Conservation (phyloP, 2,329 filamentous ascomycete genomes). For the Trichoderma sp. region DNA sequence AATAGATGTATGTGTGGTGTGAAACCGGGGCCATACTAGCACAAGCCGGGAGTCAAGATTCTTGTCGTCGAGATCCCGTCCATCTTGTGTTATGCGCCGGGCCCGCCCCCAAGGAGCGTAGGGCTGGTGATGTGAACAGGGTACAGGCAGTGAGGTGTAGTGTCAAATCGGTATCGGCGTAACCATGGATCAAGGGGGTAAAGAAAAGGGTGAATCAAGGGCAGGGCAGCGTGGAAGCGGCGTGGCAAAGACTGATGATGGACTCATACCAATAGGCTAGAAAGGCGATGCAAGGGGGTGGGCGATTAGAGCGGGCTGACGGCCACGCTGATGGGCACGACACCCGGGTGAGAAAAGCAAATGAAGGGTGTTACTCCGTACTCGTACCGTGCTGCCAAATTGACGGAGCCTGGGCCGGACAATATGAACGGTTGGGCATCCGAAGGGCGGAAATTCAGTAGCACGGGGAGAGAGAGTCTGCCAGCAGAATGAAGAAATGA, state of each 20-base stretch:
- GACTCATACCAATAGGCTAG: conserved; percentile 10
- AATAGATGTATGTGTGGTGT: not conserved
- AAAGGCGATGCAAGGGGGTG: conserved; percentile 13
- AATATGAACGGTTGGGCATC: not conserved
- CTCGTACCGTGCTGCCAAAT: not conserved
- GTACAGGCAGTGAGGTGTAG: not conserved
- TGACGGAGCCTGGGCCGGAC: not conserved
- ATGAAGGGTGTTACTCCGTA: conserved; percentile 2
- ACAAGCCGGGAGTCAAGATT: conserved; percentile 10
- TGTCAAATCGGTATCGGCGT: not conserved
- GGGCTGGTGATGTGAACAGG: conserved; percentile 6
- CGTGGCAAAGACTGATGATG: not conserved
- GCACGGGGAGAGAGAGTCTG: not conserved
- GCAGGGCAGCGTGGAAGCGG: not conserved
- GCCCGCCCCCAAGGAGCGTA: not conserved
- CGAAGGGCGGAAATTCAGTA: not conserved
- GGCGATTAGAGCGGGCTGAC: conserved; percentile 17
- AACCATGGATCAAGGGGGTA: not conserved
- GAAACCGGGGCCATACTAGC: conserved; percentile 12
- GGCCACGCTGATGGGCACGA: conserved; percentile 13
- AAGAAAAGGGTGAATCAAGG: not conserved
- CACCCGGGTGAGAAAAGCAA: not conserved
- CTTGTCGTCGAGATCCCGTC: not conserved
- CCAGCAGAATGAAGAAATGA: not conserved
- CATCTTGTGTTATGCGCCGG: not conserved